A percentile compares a stretch with the other conserved stretches of the same genome.
These are phyloP conservation scores for Fomitopsis schrenkii DNA, from an alignment of 1,284 basidiomycete species.

Conservation along the genomic window DNA sequence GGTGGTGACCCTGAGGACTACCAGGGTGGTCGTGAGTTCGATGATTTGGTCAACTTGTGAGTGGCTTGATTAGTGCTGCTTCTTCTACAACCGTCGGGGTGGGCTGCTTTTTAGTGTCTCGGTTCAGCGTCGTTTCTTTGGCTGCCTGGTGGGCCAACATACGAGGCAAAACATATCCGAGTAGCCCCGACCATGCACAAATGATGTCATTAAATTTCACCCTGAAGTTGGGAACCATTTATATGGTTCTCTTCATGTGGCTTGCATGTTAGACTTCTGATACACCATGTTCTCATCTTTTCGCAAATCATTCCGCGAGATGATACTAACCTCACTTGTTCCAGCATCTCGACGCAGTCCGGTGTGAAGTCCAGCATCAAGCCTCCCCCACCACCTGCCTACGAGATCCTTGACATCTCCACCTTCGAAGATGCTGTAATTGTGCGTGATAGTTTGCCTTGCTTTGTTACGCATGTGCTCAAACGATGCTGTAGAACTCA, in stretches of 20 bases:
- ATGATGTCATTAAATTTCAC: background rate
- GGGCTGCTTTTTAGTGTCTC: no score
- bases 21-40: slow-evolving; percentile 78
- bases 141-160: no score
- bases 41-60: slow-evolving; percentile 73
- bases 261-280: background rate
- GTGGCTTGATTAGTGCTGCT: slow-evolving; percentile 23
- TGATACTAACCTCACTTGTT: background rate
- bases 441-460: slow-evolving; percentile 27
- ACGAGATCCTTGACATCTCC: slow-evolving; percentile 62
- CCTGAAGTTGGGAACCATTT: background rate
- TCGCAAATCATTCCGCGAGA: background rate
- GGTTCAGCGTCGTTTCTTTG: no score
- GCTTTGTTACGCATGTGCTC: slow-evolving; percentile 3
- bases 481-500: slow-evolving; percentile 45
- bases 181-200: background rate
- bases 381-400: slow-evolving; percentile 75
- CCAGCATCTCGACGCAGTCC: slow-evolving; percentile 70
- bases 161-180: no score
- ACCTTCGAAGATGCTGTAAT: slow-evolving; percentile 78
- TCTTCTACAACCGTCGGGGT: background rate
- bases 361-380: slow-evolving; percentile 85
- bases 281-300: background rate
- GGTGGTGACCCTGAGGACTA: slow-evolving; percentile 70
- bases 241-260: background rate